Evolutionary conservation across 2,329 filamentous ascomycete species (phyloP).

Genomic region (Sporothrix phasma): DNA sequence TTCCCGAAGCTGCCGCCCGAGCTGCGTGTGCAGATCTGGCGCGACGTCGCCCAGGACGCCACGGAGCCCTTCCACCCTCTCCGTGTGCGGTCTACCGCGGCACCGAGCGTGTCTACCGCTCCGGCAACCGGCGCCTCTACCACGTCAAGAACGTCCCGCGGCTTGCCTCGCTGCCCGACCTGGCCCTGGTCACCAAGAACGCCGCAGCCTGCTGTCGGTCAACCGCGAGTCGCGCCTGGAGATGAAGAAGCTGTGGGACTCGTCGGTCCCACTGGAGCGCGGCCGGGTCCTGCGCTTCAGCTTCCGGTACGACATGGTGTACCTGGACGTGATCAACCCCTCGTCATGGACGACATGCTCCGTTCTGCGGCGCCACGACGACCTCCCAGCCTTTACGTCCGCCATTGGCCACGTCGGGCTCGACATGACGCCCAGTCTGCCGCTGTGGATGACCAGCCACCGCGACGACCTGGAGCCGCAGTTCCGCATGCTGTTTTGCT

Average conservation of each 20-base stretch:
- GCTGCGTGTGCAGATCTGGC: constrained; percentile 18
- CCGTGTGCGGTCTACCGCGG: constrained; percentile 19
- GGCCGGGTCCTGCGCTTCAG: constrained; percentile 13
- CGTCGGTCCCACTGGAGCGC: not conserved
- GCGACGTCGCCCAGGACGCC: not conserved
- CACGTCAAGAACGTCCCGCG: constrained; percentile 1
- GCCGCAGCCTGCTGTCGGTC: constrained; percentile 13
- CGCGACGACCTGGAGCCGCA: constrained; percentile 14
- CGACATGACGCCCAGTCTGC: constrained; percentile 18
- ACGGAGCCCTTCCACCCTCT: constrained; percentile 14
- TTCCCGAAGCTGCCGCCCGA: constrained; percentile 16
- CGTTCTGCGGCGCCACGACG: not conserved
- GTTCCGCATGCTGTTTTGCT: constrained; percentile 17
- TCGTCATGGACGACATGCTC: constrained; percentile 14
- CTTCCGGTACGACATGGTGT: constrained; percentile 13
- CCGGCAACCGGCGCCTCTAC: not conserved
- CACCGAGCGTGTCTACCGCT: not conserved
- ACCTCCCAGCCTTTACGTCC: constrained; percentile 11
- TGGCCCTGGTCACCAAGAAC: constrained; percentile 7
- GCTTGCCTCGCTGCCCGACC: constrained; percentile 17
- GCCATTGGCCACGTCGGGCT: constrained; percentile 17
- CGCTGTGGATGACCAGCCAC: constrained; percentile 15
- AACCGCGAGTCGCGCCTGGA: constrained; percentile 17
- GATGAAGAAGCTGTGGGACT: constrained; percentile 8
- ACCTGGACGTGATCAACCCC: constrained; percentile 16